Percentiles rank a stretch among this genome's conserved stretches.
Evolutionary conservation across 441 rosid species (phyloP).

Genomic region (Oxalis stricta): DNA sequence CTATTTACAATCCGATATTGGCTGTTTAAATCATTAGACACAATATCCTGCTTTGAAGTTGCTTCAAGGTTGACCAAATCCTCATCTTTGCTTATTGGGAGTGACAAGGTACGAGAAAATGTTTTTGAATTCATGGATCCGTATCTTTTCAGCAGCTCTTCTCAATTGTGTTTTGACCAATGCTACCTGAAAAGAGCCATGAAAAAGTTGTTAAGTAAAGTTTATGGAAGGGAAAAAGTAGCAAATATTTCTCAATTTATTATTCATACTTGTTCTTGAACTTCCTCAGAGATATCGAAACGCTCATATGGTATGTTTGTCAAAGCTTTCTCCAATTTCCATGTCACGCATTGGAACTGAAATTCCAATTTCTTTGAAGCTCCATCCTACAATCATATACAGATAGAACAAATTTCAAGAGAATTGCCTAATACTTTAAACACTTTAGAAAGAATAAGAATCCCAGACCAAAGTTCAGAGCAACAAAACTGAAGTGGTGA

Average conservation of each 20-base stretch:
- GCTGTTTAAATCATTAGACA: constrained; percentile 12
- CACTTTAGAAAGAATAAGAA: neutral
- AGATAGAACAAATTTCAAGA: constrained; percentile 25
- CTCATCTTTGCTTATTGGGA: constrained; percentile 25
- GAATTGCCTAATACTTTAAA: constrained; percentile 9
- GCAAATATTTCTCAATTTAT: neutral
- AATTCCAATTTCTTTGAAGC: constrained; percentile 50
- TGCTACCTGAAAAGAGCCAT: constrained; percentile 31
- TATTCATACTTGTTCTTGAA: constrained; percentile 57
- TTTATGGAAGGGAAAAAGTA: neutral
- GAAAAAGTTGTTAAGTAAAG: neutral
- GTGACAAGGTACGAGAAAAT: constrained; percentile 30
- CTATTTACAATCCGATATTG: constrained; percentile 10
- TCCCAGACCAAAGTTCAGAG: constrained; percentile 2
- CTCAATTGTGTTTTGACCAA: constrained; percentile 67
- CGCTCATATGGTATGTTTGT: constrained; percentile 47
- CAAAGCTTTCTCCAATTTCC: constrained; percentile 77
- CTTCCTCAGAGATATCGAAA: constrained; percentile 81
- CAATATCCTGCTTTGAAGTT: constrained; percentile 17
- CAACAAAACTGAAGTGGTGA: neutral
- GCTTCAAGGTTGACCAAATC: constrained; percentile 20
- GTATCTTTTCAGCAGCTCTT: constrained; percentile 65
- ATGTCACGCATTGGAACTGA: constrained; percentile 67
- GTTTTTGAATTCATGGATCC: constrained; percentile 38
- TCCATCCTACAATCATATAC: constrained; percentile 58